A percentile compares a stretch with the other conserved stretches of the same genome.
Evolutionary conservation across 2,329 filamentous ascomycete genomes (phyloP).

Genomic region (Aspergillus transmontanensis): DNA sequence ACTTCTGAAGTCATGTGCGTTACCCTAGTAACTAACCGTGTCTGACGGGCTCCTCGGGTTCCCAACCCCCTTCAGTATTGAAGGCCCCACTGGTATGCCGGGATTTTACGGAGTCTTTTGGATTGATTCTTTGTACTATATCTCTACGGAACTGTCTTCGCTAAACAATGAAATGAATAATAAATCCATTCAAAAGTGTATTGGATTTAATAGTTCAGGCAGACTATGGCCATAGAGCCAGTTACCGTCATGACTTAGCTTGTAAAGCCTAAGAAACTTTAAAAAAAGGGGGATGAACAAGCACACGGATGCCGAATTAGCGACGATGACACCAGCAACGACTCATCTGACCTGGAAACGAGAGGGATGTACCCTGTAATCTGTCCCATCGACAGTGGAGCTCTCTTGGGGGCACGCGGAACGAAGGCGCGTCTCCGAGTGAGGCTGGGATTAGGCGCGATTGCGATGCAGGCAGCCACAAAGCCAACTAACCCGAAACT

Average conservation of each 20-base stretch:
- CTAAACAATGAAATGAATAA: not conserved
- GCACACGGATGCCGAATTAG: not conserved
- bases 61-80: conserved; percentile 3
- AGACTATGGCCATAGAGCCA: not conserved
- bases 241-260: not conserved
- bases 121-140: not conserved
- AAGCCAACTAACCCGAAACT: conserved; percentile 1
- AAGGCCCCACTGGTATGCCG: conserved; percentile 16
- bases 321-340: conserved; percentile 1
- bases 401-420: conserved; percentile 19
- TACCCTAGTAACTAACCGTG: conserved; percentile 25
- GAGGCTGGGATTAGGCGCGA: conserved; percentile 25
- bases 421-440: conserved; percentile 28
- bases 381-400: conserved; percentile 6
- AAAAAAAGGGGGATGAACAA: not conserved
- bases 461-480: conserved; percentile 24
- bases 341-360: conserved; percentile 18
- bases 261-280: conserved; percentile 3
- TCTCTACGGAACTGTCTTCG: too few relatives aligned
- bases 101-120: conserved; percentile 19
- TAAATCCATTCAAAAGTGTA: not conserved
- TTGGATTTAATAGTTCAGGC: not conserved
- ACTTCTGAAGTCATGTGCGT: conserved; percentile 21
- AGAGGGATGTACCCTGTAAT: conserved; percentile 9
- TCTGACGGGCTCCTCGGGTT: conserved; percentile 10